These are phyloP conservation scores for Parietaria judaica DNA, from an alignment of 306 rosid species.

Conservation along the genomic window DNA sequence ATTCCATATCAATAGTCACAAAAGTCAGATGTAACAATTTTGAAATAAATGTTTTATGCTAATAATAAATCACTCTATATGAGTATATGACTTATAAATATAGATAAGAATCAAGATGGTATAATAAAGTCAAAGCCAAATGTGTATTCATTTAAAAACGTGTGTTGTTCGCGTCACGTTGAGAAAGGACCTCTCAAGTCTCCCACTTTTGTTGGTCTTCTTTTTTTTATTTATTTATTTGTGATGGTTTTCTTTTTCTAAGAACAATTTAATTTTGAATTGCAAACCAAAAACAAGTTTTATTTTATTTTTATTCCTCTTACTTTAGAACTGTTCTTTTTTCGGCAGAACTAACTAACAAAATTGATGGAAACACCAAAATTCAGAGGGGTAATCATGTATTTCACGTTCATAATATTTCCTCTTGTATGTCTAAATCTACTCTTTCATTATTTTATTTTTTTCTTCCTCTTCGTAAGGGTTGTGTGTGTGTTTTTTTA, in stretches of 20 bases:
- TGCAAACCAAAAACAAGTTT: background rate
- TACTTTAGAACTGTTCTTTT: constrained; percentile 14
- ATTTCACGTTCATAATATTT: too few species aligned
- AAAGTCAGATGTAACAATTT: too few species aligned
- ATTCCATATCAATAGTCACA: too few species aligned
- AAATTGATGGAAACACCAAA: background rate
- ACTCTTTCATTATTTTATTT: too few species aligned
- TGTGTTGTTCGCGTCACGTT: constrained; percentile 9
- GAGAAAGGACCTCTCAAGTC: background rate
- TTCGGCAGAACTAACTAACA: constrained; percentile 9
- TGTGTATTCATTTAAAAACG: background rate
- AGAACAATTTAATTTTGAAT: background rate
- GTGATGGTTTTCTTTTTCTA: too few species aligned
- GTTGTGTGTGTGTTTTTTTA: too few species aligned
- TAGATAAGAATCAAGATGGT: background rate
- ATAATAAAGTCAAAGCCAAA: background rate
- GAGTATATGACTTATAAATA: too few species aligned
- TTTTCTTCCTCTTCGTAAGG: too few species aligned
- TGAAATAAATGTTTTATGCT: too few species aligned
- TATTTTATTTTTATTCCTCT: background rate
- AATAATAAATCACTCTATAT: too few species aligned
- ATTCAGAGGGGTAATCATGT: too few species aligned
- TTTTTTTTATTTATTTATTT: background rate
- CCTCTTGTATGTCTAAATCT: too few species aligned
- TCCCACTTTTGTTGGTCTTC: background rate